Base-by-base conservation (phyloP, 2,329 filamentous ascomycete species). In the Pyrenochaeta sp. region DNA sequence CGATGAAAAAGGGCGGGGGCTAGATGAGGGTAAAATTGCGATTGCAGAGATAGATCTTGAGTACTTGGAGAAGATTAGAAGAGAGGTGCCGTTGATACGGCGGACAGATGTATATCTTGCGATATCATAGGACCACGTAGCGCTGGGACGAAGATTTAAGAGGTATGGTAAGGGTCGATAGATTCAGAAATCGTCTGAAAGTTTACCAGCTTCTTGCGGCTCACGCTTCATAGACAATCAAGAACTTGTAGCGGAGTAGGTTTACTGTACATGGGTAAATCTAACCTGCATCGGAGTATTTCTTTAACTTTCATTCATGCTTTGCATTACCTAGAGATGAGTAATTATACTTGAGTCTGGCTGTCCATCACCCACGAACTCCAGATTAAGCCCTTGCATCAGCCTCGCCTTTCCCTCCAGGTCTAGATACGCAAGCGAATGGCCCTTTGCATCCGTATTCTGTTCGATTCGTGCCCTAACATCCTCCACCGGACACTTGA, bases 31-130 rank as follows among this genome's bases (percentile, higher is more conserved):
- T 0, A 76, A 78, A 61, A 72, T 82, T 45, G 74, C 76, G 10
- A 60, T 78, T 46, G 78, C 82, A 2, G 82, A 87, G 61, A 79
- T 87, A 52, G 83, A 87, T 73, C 63, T 85, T 7, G 77, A 78
- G 20, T 73, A 79, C 29, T 65, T 85, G 48, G 74, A 81, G 51
- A 84, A 80, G 66, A 76, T 85, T 6, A 81, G 82, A 61, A 80
- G 70, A 58, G 81, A 84, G 59, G 83, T 88, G 75, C 84, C 85
- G 2, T 69, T 89, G 51, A 67, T 82, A 48, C 81, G 85, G 63
- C 78, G 86, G 68, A 82, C 79, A 47, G 75, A 77, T 63, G 72
- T 76, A n/a, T 78, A 78, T 65, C 58, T 73, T 35, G 68, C 68
- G 44, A 54, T 74, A 39, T 33, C 10, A 6, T 45, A 27, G 23